These are phyloP conservation scores for Backusella psychrophila DNA, from an alignment of 192 early-diverging fungal species.

Conservation along the genomic window DNA sequence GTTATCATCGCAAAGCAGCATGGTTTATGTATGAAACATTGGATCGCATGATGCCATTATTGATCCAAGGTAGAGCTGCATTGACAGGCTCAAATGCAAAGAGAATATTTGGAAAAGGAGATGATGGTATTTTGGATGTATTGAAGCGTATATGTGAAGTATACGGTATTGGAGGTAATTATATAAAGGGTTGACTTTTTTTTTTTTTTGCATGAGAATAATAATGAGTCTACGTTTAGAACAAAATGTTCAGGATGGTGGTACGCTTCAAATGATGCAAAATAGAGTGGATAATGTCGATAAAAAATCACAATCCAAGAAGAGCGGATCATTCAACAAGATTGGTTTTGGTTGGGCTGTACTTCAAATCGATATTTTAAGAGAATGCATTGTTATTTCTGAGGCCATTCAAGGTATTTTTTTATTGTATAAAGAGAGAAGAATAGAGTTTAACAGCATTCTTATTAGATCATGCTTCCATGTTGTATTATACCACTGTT, in stretches of 20 bases:
- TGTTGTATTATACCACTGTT: conserved; percentile 62
- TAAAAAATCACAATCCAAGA: background rate
- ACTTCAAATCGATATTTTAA: conserved; percentile 73
- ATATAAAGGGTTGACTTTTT: too few species aligned
- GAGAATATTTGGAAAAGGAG: conserved; percentile 9
- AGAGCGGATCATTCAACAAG: background rate
- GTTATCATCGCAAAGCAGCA: conserved; percentile 34
- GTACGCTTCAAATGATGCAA: conserved; percentile 18
- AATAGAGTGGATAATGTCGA: background rate
- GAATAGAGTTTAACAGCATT: conserved; percentile 1
- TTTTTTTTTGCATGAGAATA: too few species aligned
- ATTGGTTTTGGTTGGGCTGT: conserved; percentile 68
- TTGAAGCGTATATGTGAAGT: conserved; percentile 68
- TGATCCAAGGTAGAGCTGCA: conserved; percentile 29
- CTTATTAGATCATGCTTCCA: conserved; percentile 54
- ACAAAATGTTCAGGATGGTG: conserved; percentile 29
- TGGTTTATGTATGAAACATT: conserved; percentile 33
- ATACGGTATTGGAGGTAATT: conserved; percentile 56
- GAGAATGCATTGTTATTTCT: conserved; percentile 69
- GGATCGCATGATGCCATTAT: conserved; percentile 26
- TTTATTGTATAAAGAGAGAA: background rate
- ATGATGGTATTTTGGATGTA: conserved; percentile 60
- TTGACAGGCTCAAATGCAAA: background rate
- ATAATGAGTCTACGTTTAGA: background rate
- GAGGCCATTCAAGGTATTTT: conserved; percentile 63